Base-by-base conservation (phyloP, 139 green algal genomes). In the Chlorella sp. region DNA sequence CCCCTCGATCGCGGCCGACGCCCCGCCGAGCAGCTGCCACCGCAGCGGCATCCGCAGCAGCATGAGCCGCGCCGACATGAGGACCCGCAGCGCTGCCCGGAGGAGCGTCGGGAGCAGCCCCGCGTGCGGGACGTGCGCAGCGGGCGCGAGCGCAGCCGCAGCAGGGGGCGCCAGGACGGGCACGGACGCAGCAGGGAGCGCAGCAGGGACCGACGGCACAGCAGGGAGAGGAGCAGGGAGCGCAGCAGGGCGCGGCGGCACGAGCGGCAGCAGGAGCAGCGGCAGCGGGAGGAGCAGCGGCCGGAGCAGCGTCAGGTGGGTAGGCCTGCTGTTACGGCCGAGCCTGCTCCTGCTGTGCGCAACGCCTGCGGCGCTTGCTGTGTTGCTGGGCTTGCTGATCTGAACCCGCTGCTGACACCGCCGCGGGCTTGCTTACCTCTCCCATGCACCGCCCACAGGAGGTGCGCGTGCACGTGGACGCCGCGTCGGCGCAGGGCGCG, bases 401-500 rank as follows among this genome's bases (percentile, higher is more conserved):
- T n/a, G n/a, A n/a, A n/a, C n/a, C n/a, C n/a, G n/a, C n/a, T n/a
- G n/a, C n/a, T n/a, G n/a, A n/a, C n/a, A n/a, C n/a, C n/a, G n/a
- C n/a, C n/a, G n/a, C n/a, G n/a, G n/a, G n/a, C n/a, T n/a, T n/a
- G n/a, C n/a, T n/a, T n/a, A n/a, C n/a, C n/a, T n/a, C n/a, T n/a
- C n/a, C n/a, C n/a, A n/a, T n/a, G n/a, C n/a, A n/a, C n/a, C n/a
- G n/a, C n/a, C n/a, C n/a, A n/a, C 1, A 0, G 2, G 33, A 45
- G 1, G 50, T 70, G 31, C 46, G 23, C 41, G 66, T 71, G 23
- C 77, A 81, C 51, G 48, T 67, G 43, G 82, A 87, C 12, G 73
- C 42, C 5, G 82, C 82, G 2, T 87, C 74, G 21, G 69, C 76
- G 59, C 83, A 87, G 69, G 69, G 58, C 40, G 19, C 31, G n/a